Evolutionary conservation across 179 eudicot species (phyloP), one percentile per base, ranked within the genome.

Genomic region (Pouteria campechiana): DNA sequence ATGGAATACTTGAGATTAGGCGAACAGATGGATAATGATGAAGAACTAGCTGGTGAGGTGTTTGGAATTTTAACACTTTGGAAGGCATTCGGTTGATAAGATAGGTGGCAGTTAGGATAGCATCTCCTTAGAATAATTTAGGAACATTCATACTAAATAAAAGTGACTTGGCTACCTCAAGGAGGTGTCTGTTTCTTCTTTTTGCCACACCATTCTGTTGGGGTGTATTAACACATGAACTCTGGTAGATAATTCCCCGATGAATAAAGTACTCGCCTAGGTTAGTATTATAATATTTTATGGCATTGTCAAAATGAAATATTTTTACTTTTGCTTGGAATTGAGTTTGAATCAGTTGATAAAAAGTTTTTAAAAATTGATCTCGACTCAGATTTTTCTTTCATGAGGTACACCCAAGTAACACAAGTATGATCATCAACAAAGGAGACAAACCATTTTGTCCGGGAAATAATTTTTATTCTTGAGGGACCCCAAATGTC

Each of bases 401-500:
- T 54, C 32, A 52, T 9, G 14, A 41, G n/a, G 19, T 22, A 42
- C 6, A 21, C 10, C 25, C 44, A 39, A 39, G 25, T 39, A 25
- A 21, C 12, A 10, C 2, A 25, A 18, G 58, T 36, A 22, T 8
- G 43, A 25, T 53, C 50, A 23, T 53, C 41, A 10, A 53, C 40
- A 42, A 53, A 53, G 2, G 42, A n/a, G 2, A 42, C 19, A 42
- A 32, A 32, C 32, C 31, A 53, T n/a, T 6, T 7, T 3, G 42
- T 14, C 5, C 50, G 18, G 4, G 24, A 7, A 23, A 3, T 4
- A 17, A 21, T 34, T 2, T 5, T 21, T 30, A 36, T 11, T 16
- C 41, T 48, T 2, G 41, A 39, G 0, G 41, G 49, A 15, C 58
- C 34, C 58, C 43, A 42, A 13, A 53, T 41, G 25, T 42, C 16